Evolutionary conservation across 2,329 filamentous ascomycete species (phyloP), one percentile per base, ranked within the genome.

Genomic region (Mollisia scopiformis): DNA sequence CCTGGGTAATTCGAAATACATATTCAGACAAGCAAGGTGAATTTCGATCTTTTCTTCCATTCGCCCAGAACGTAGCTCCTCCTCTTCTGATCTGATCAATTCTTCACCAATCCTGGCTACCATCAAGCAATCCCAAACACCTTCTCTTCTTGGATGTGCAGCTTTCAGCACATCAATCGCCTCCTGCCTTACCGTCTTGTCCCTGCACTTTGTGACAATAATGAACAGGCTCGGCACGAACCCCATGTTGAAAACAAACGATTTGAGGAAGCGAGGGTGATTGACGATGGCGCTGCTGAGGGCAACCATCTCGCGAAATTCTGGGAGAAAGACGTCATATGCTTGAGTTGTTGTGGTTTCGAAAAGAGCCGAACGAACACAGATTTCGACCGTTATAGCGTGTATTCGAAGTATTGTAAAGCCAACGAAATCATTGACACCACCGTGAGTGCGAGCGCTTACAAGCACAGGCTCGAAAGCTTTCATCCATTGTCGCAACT

Each of bases 191-290:
- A 66, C 27, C 21, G 50, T 54, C 13, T 30, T 49, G 49, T 62
- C 61, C 16, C 55, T 59, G 37, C 62, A 67, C 27, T 62, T 55
- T 23, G 62, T 54, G 25, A 63, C 43, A 7, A 66, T 33, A 13
- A 59, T 43, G 35, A 62, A 62, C 27, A 67, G 49, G 31, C 46
- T 47, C 1, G 64, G 60, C 2, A 68, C 60, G 33, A 67, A 59
- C 2, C 66, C 62, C 19, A 53, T 25, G 35, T 68, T 65, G 31
- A 65, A 68, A 11, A 66, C 65, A 41, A 67, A 68, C 37, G 52
- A 37, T 41, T 31, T 25, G 23, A 57, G 43, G 25, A 62, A 62
- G 13, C 46, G 25, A 35, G 47, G 47, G 28, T 62, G 61, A 2
- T 37, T 14, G 14, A 31, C 31, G 11, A 59, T 25, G 7, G 41